Evolutionary conservation across 2,329 filamentous ascomycete genomes (phyloP).

Genomic region (Apiospora kogelbergensis): DNA sequence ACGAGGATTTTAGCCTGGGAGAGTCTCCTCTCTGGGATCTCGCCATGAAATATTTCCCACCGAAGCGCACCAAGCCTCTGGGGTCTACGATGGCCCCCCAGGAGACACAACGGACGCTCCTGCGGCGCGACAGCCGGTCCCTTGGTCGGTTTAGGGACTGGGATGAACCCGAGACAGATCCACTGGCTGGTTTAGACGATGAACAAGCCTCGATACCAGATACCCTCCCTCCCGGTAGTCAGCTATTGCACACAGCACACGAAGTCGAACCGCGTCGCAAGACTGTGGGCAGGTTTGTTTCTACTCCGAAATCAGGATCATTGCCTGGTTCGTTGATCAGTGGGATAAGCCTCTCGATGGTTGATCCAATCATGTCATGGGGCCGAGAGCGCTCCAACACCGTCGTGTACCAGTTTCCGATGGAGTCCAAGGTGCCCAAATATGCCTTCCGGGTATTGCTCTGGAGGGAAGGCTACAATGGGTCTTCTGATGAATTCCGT

Average conservation of each 20-base stretch:
- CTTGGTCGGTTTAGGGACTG: constrained; percentile 28
- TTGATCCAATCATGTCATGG: constrained; percentile 71
- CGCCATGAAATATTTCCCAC: constrained; percentile 60
- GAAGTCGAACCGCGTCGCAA: constrained; percentile 21
- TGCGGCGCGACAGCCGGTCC: constrained; percentile 24
- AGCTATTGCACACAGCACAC: constrained; percentile 36
- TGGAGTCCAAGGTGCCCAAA: constrained; percentile 76
- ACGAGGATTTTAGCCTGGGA: constrained; percentile 54
- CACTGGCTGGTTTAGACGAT: constrained; percentile 18
- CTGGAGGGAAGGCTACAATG: constrained; percentile 64
- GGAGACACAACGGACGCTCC: constrained; percentile 9
- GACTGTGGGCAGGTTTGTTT: constrained; percentile 9
- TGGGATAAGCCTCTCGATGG: constrained; percentile 64
- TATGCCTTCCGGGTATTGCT: constrained; percentile 77
- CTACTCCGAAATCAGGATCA: background rate
- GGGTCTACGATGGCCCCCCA: constrained; percentile 17
- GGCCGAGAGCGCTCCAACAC: constrained; percentile 72
- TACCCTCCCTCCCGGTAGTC: constrained; percentile 36
- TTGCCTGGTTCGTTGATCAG: constrained; percentile 36
- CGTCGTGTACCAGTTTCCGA: constrained; percentile 58
- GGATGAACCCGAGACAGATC: constrained; percentile 25
- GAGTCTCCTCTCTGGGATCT: constrained; percentile 54
- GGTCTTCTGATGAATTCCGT: constrained; percentile 53
- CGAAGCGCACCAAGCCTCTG: constrained; percentile 30
- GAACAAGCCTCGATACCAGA: constrained; percentile 33